Conservation (phyloP, 208 protist species). For the Acanthamoeba culbertsoni region DNA sequence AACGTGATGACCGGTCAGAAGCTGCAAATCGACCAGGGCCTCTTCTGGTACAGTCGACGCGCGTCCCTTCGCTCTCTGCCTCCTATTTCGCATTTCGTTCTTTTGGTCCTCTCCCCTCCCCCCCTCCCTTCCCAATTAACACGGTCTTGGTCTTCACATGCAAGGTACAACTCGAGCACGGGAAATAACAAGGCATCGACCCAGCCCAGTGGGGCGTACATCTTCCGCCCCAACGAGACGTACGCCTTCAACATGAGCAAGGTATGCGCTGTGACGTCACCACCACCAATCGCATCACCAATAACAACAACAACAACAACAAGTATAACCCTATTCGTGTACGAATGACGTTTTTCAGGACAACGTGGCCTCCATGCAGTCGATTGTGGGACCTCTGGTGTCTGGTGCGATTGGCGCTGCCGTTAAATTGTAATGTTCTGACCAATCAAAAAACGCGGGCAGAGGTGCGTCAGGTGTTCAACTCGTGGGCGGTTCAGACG, state of each 20-base stretch:
- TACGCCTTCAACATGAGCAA: slow-evolving; percentile 6
- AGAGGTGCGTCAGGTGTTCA: not conserved
- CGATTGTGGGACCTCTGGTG: not conserved
- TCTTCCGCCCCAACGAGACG: slow-evolving; percentile 39
- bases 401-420: not conserved
- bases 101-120: too few species aligned
- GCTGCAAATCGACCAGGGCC: slow-evolving; percentile 3
- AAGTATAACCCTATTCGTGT: not conserved
- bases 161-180: slow-evolving; percentile 27
- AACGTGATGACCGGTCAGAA: not conserved
- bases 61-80: not conserved
- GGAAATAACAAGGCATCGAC: not conserved
- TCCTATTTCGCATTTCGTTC: too few species aligned
- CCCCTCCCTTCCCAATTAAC: too few species aligned
- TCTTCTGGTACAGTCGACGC: not conserved
- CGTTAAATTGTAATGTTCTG: too few species aligned
- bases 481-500: slow-evolving; percentile 9
- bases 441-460: not conserved
- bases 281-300: not conserved
- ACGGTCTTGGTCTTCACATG: not conserved
- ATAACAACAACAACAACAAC: too few species aligned
- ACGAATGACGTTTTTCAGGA: too few species aligned
- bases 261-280: not conserved
- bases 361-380: not conserved
- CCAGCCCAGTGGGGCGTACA: slow-evolving; percentile 25